A percentile compares a stretch with the other conserved stretches of the same genome.
These are phyloP conservation scores for Penicillium sp. DNA, from an alignment of 2,329 filamentous ascomycete species.

Conservation along the genomic window DNA sequence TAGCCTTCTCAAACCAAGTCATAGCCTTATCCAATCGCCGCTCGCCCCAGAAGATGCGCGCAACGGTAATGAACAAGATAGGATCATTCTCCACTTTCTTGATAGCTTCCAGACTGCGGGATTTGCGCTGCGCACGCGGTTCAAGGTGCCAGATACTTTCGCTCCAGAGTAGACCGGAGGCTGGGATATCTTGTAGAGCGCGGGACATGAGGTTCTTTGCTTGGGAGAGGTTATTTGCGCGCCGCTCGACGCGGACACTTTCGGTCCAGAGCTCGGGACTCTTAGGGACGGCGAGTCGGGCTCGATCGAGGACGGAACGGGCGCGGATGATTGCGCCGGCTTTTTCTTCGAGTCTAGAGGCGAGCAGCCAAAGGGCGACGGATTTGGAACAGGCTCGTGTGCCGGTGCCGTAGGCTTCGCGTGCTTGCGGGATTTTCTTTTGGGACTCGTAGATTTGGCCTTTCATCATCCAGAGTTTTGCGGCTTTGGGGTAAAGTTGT, in stretches of 20 bases:
- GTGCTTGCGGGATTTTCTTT: conserved; percentile 77
- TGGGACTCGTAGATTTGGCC: conserved; percentile 93
- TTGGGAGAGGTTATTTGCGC: conserved; percentile 79
- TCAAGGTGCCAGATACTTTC: conserved; percentile 97
- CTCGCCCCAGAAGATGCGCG: conserved; percentile 95
- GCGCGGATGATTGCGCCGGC: conserved; percentile 86
- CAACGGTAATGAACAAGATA: conserved; percentile 85
- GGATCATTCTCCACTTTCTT: conserved; percentile 96
- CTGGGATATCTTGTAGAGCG: conserved; percentile 87
- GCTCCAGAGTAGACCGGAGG: conserved; percentile 84
- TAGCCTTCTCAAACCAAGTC: conserved; percentile 96
- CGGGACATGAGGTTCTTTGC: conserved; percentile 92
- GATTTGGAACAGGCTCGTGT: conserved; percentile 85
- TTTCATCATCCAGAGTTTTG: conserved; percentile 98
- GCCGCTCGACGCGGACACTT: conserved; percentile 88
- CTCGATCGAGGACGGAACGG: conserved; percentile 89
- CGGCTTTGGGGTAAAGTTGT: conserved; percentile 79
- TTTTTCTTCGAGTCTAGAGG: conserved; percentile 84
- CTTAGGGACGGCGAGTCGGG: conserved; percentile 84
- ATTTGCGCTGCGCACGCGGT: conserved; percentile 86
- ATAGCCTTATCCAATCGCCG: conserved; percentile 90
- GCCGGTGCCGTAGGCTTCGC: conserved; percentile 86
- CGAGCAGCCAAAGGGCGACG: conserved; percentile 86
- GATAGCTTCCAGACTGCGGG: conserved; percentile 88
- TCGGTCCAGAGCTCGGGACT: conserved; percentile 86